Evolutionary conservation across 495 filamentous ascomycete species (phyloP).

Genomic region (Neurospora sp.): DNA sequence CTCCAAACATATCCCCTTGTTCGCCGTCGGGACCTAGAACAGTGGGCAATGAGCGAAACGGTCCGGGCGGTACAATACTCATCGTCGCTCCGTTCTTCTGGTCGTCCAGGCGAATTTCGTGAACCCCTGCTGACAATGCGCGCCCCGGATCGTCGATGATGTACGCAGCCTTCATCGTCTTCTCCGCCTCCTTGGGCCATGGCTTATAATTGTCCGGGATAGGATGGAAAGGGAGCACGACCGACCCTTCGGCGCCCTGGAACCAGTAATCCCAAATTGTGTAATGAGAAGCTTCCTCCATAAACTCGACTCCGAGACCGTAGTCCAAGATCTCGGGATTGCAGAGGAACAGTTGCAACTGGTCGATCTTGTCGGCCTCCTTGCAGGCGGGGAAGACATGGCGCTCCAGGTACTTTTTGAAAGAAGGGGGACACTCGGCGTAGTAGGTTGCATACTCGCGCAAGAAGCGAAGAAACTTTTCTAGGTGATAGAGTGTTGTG

Average conservation of each 20-base stretch:
- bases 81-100: neutral
- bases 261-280: constrained; percentile 1
- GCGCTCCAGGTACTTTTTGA: constrained; percentile 4
- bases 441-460: constrained; percentile 4
- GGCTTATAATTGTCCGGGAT: constrained; percentile 2
- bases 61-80: neutral
- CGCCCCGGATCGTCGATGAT: neutral
- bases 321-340: constrained; percentile 2
- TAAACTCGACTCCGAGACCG: neutral
- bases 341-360: neutral
- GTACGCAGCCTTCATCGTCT: neutral
- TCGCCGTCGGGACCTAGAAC: neutral
- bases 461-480: constrained; percentile 3
- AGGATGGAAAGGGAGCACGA: neutral
- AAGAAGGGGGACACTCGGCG: constrained; percentile 4
- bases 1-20: neutral
- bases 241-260: neutral
- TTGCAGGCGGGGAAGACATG: constrained; percentile 2
- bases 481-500: neutral
- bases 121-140: neutral
- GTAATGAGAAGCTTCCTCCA: neutral
- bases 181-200: neutral
- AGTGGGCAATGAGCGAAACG: neutral
- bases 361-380: neutral
- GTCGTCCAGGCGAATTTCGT: neutral